Evolutionary conservation across 371 early-diverging fungal genomes (phyloP).

Genomic region (Rhizopus microsporus): DNA sequence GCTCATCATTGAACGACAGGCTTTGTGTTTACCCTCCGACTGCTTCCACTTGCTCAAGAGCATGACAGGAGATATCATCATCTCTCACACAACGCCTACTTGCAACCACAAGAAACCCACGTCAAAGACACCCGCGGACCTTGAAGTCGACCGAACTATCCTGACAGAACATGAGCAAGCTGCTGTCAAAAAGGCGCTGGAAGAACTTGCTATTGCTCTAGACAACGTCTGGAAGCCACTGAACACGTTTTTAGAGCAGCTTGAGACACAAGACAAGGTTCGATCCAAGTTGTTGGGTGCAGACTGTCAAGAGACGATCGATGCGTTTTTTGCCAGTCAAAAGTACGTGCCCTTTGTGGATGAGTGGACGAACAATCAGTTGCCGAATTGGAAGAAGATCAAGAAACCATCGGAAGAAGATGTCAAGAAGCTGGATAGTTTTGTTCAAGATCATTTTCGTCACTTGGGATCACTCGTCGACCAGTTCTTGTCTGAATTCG

Average conservation of each 20-base stretch:
- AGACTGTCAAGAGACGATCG: slow-evolving; percentile 33
- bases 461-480: slow-evolving; percentile 15
- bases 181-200: slow-evolving; percentile 38
- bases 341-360: slow-evolving; percentile 33
- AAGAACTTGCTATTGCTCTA: slow-evolving; percentile 38
- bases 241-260: slow-evolving; percentile 42
- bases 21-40: slow-evolving; percentile 65
- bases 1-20: slow-evolving; percentile 58
- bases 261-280: slow-evolving; percentile 36
- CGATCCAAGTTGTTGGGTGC: slow-evolving; percentile 39
- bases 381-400: slow-evolving; percentile 20
- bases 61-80: slow-evolving; percentile 69
- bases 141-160: slow-evolving; percentile 69
- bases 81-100: slow-evolving; percentile 73
- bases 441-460: slow-evolving; percentile 54
- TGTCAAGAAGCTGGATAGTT: slow-evolving; percentile 54
- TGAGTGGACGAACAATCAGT: slow-evolving; percentile 25
- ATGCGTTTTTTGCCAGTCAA: slow-evolving; percentile 32
- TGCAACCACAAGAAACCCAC: slow-evolving; percentile 73
- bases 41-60: slow-evolving; percentile 70
- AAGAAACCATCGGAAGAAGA: slow-evolving; percentile 27
- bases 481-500: slow-evolving; percentile 33
- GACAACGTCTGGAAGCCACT: slow-evolving; percentile 51
- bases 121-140: slow-evolving; percentile 68
- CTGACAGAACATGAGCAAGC: slow-evolving; percentile 62